These are phyloP conservation scores for Cystoisospora suis DNA, from an alignment of 169 alveolate species.

Conservation along the genomic window DNA sequence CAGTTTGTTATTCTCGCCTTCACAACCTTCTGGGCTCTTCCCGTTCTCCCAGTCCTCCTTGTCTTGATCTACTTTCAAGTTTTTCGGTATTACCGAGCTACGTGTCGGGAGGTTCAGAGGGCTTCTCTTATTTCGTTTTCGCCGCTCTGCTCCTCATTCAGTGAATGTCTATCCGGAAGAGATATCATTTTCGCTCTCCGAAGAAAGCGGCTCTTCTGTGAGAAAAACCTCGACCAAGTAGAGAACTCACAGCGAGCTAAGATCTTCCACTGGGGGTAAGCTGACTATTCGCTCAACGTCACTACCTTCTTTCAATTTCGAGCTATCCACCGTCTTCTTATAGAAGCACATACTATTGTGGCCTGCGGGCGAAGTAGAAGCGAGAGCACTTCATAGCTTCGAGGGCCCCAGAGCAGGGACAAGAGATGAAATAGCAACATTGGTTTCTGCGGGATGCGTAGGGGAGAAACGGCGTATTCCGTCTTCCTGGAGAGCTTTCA, in stretches of 20 bases:
- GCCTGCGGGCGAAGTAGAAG: no score
- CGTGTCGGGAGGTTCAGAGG: constrained; percentile 73
- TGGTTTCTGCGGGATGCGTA: no score
- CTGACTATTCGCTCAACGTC: no score
- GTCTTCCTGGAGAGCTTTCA: no score
- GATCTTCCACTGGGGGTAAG: constrained; percentile 54
- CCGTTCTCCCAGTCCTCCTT: constrained; percentile 68
- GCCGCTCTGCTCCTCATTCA: constrained; percentile 53
- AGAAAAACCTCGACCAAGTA: constrained; percentile 5
- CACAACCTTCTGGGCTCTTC: constrained; percentile 61
- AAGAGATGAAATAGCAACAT: no score
- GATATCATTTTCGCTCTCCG: constrained; percentile 31
- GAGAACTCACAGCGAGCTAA: constrained; percentile 51
- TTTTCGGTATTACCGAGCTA: constrained; percentile 70
- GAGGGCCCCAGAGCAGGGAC: no score
- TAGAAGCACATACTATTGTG: no score
- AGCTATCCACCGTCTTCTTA: no score
- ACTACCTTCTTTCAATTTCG: no score
- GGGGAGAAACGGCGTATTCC: no score
- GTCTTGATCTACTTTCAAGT: constrained; percentile 61
- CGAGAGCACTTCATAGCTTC: no score
- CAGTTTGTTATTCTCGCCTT: constrained; percentile 64
- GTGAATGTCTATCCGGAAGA: constrained; percentile 44
- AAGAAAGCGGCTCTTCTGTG: not conserved
- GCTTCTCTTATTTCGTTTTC: constrained; percentile 62